Base-by-base conservation (phyloP, 768 basidiomycete species). In the Rhodosporidiobolus sp. region DNA sequence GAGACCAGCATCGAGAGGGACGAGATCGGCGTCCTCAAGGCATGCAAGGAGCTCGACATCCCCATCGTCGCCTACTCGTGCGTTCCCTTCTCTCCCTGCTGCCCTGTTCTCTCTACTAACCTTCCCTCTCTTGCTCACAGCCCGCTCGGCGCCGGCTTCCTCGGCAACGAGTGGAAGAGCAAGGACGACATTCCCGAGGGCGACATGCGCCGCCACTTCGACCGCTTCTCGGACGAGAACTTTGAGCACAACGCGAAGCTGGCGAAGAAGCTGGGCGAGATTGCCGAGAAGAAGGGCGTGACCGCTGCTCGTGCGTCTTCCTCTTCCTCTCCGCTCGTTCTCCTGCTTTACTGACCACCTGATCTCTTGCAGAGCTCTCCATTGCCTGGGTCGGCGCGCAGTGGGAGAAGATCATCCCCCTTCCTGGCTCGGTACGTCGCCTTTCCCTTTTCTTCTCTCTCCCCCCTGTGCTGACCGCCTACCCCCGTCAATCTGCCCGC, bases 141-240 rank as follows among this genome's bases (percentile, higher is more conserved):
- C 26, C 75, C 73, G 0, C 63, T 74, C 10, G 76, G 71, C 30
- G 50, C 62, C 2, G 75, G 74, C 5, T 69, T 75, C 63, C 56
- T 81, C 32, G 49, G 76, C 78, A 84, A 82, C 73, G 26, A 32
- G 16, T 83, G 83, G 43, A 84, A 85, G 70, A 49, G n/a, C 28
- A 69, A 67, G 60, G 61, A 72, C 22, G 74, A 76, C 64, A 66
- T 76, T 35, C 69, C 69, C 22, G 59, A 72, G 32, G 71, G 74
- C 38, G 74, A 76, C 67, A 48, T 57, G 32, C 63, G 70, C 20
- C 59, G 61, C 22, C 48, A 61, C 46, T 78, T 70, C 35, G 76
- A 77, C 49, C 46, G 60, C 32, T 76, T 75, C 67, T 67, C 66
- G 28, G 70, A 67, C 14, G 71, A 78, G 62, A 79, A 80, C 61